A percentile compares a stretch with the other conserved stretches of the same genome.
Conservation (phyloP, 306 rosid species). For the Sesbania bispinosa region DNA sequence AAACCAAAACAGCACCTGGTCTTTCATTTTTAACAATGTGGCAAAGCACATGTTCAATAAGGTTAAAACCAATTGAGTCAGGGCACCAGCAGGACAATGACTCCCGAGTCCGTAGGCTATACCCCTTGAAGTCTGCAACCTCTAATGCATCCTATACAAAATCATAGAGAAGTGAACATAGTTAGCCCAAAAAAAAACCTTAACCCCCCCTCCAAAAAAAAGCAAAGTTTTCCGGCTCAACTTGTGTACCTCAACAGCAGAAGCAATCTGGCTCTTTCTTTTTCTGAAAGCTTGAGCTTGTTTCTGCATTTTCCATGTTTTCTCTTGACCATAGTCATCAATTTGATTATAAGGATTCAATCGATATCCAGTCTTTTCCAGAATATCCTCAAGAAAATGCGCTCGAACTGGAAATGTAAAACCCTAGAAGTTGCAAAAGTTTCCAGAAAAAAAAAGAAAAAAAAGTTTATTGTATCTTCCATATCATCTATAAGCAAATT, state of each 20-base stretch:
- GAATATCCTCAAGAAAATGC: slow-evolving; percentile 78
- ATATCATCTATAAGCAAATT: not conserved
- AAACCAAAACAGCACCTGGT: slow-evolving; percentile 86
- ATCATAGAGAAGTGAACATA: slow-evolving; percentile 23
- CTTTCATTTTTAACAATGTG: slow-evolving; percentile 74
- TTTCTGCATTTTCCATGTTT: slow-evolving; percentile 84
- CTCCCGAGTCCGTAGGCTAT: slow-evolving; percentile 60
- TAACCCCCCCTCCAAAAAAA: too few relatives aligned
- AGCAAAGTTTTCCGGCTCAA: not conserved
- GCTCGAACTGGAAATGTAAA: slow-evolving; percentile 87
- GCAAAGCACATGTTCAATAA: slow-evolving; percentile 74
- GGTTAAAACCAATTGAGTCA: slow-evolving; percentile 83
- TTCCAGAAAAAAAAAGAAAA: slow-evolving; percentile 22
- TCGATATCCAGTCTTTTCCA: slow-evolving; percentile 68
- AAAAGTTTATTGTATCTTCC: not conserved
- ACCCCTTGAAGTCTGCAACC: slow-evolving; percentile 63
- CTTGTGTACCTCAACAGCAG: slow-evolving; percentile 70
- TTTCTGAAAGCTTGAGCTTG: slow-evolving; percentile 72
- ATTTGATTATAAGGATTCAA: slow-evolving; percentile 83
- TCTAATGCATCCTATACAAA: slow-evolving; percentile 69
- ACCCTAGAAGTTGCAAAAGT: slow-evolving; percentile 52
- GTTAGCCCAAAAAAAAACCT: not conserved
- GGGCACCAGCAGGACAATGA: slow-evolving; percentile 88
- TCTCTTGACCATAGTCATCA: slow-evolving; percentile 93
- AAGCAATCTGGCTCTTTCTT: slow-evolving; percentile 91